Percentiles rank a stretch among this genome's conserved stretches.
phyloP scores from a whole-genome alignment of 345 rosid genomes.

The Hibiscus tridactylites region DNA sequence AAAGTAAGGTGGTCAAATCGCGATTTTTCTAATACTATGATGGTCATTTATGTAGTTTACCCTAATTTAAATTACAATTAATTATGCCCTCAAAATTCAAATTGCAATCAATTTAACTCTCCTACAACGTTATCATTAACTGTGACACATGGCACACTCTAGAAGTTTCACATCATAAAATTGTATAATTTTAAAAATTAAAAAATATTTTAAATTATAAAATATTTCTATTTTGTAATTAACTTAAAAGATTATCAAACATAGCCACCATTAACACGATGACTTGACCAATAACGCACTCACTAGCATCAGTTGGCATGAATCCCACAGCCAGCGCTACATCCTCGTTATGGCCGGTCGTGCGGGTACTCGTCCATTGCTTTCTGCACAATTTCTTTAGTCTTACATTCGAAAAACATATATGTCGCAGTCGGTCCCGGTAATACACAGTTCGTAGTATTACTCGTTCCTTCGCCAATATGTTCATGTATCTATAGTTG shows the following conservation, averaged over 20 bases:
- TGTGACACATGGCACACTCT: too few species aligned
- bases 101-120: too few species aligned
- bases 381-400: constrained; percentile 26
- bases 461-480: constrained; percentile 35
- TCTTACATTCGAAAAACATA: constrained; percentile 33
- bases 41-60: too few species aligned
- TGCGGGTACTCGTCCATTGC: constrained; percentile 22
- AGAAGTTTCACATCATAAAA: too few species aligned
- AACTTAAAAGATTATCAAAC: neutral
- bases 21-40: too few species aligned
- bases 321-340: constrained; percentile 36
- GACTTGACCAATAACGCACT: constrained; percentile 51
- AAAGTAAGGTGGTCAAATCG: too few species aligned
- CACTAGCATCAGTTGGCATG: constrained; percentile 37
- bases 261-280: constrained; percentile 40
- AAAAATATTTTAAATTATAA: too few species aligned
- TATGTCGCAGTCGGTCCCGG: constrained; percentile 49
- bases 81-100: too few species aligned
- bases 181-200: neutral
- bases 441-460: constrained; percentile 43
- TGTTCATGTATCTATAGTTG: constrained; percentile 37
- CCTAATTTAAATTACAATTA: too few species aligned
- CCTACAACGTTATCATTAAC: too few species aligned
- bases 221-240: too few species aligned
- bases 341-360: constrained; percentile 32